Evolutionary conservation across 345 rosid genomes (phyloP), one percentile per base, ranked within the genome.

Genomic region (Pelargonium nanum): DNA sequence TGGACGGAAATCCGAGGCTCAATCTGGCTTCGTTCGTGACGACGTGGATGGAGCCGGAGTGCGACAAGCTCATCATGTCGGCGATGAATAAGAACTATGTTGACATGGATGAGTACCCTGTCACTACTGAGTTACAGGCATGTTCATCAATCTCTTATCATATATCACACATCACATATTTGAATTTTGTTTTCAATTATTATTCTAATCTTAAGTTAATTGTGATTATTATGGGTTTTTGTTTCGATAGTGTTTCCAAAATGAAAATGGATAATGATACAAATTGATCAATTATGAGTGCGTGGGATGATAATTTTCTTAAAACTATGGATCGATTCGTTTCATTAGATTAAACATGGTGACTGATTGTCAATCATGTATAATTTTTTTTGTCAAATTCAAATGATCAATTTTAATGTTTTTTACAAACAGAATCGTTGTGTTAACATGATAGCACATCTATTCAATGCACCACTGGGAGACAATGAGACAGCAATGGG

Each of bases 391-490:
- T 10, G 6, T 34, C 45, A 34, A 34, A 34, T 34, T 34, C n/a
- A 15, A 34, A 9, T 9, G 7, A 34, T 34, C 12, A 34, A 34
- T 34, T 34, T 34, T 34, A 1, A 4, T 34, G 45, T 34, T 34
- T 9, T 10, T 10, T 10, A 28, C 45, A 53, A 62, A 62, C 70
- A 77, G 81, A 77, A 77, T 40, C 75, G 81, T 1, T 77, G 80
- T 24, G 80, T 77, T 67, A 77, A 77, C 72, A 77, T 77, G 64
- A 77, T 77, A 63, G 80, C 80, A 4, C 77, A 73, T 56, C 59
- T 77, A 12, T 77, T 77, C 71, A 73, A 77, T 45, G 80, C 80
- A 8, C 80, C 77, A 1, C 57, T 77, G 5, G 80, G 80, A 23
- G 80, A 77, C 1, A 56, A 74, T 2, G 80, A 77, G 67, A 57